These are phyloP conservation scores for Striga hermonthica DNA, from an alignment of 305 asterid genomes.

Conservation along the genomic window DNA sequence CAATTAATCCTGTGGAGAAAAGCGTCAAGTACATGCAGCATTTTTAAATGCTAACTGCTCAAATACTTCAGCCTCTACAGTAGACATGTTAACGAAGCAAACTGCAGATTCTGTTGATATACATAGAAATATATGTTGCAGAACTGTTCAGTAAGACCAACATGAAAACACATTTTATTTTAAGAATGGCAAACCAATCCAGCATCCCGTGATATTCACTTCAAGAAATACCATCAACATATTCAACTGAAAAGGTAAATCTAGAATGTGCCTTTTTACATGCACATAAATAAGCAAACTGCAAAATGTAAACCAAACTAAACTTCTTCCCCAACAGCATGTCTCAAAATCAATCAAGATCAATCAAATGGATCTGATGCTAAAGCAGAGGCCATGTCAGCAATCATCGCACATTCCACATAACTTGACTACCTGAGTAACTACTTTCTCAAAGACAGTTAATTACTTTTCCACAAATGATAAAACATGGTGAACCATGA, in stretches of 20 bases:
- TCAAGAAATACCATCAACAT: slow-evolving; percentile 15
- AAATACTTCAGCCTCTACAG: slow-evolving; percentile 38
- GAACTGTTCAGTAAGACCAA: slow-evolving; percentile 23
- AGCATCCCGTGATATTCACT: slow-evolving; percentile 24
- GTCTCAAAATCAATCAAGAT: slow-evolving; percentile 11
- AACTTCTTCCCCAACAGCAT: background rate
- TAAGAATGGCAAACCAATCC: slow-evolving; percentile 3
- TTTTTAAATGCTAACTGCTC: slow-evolving; percentile 46
- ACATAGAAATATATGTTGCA: slow-evolving; percentile 27
- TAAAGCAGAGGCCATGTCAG: background rate
- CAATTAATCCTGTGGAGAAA: slow-evolving; percentile 87
- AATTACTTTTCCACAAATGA: slow-evolving; percentile 23
- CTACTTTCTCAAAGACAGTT: slow-evolving; percentile 18
- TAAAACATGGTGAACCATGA: slow-evolving; percentile 15
- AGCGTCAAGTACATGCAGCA: slow-evolving; percentile 61
- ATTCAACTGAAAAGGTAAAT: slow-evolving; percentile 14
- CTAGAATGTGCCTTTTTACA: slow-evolving; percentile 11
- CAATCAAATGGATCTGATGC: slow-evolving; percentile 3
- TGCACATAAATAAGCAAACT: slow-evolving; percentile 16
- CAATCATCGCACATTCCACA: slow-evolving; percentile 16
- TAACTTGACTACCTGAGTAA: background rate
- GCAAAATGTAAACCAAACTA: slow-evolving; percentile 9
- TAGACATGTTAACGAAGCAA: slow-evolving; percentile 39
- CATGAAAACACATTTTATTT: no score
- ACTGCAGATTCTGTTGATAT: slow-evolving; percentile 30